Conservation (phyloP, 371 early-diverging fungal genomes). For the Encephalitozoon romaleae region DNA sequence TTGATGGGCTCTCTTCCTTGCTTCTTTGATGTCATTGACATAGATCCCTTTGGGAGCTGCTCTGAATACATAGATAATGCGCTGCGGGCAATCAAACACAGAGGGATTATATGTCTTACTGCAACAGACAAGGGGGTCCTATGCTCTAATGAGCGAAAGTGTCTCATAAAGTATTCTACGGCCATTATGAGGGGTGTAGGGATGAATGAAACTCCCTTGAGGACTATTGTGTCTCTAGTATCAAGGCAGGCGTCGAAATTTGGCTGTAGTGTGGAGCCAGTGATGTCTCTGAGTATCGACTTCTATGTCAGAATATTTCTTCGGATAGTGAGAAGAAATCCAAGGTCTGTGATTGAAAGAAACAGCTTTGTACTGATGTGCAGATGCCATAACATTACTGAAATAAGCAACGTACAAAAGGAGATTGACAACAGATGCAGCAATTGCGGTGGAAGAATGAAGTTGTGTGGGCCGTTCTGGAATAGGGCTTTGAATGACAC, state of each 20-base stretch:
- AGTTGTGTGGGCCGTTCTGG: slow-evolving; percentile 92
- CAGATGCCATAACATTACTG: slow-evolving; percentile 39
- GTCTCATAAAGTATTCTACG: slow-evolving; percentile 76
- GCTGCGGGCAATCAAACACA: slow-evolving; percentile 77
- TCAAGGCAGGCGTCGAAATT: slow-evolving; percentile 77
- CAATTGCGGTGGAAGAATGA: slow-evolving; percentile 53
- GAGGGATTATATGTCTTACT: slow-evolving; percentile 89
- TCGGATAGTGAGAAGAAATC: slow-evolving; percentile 67
- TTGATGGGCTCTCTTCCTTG: slow-evolving; percentile 47
- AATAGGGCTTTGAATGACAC: slow-evolving; percentile 70
- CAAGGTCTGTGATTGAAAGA: slow-evolving; percentile 9
- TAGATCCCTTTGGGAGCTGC: slow-evolving; percentile 96
- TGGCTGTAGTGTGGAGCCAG: slow-evolving; percentile 73
- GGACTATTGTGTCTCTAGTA: slow-evolving; percentile 76
- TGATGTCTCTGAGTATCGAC: slow-evolving; percentile 87
- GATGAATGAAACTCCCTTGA: slow-evolving; percentile 59
- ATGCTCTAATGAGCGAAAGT: slow-evolving; percentile 67
- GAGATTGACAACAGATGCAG: slow-evolving; percentile 40
- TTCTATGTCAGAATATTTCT: slow-evolving; percentile 96
- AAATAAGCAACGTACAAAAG: background rate
- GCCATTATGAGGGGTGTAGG: slow-evolving; percentile 43
- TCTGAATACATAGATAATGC: slow-evolving; percentile 89
- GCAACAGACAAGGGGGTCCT: slow-evolving; percentile 95
- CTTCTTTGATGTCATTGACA: slow-evolving; percentile 62
- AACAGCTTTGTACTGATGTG: slow-evolving; percentile 52